These are phyloP conservation scores for Mycocentrospora acerina DNA, from an alignment of 2,329 filamentous ascomycete genomes.

Conservation along the genomic window DNA sequence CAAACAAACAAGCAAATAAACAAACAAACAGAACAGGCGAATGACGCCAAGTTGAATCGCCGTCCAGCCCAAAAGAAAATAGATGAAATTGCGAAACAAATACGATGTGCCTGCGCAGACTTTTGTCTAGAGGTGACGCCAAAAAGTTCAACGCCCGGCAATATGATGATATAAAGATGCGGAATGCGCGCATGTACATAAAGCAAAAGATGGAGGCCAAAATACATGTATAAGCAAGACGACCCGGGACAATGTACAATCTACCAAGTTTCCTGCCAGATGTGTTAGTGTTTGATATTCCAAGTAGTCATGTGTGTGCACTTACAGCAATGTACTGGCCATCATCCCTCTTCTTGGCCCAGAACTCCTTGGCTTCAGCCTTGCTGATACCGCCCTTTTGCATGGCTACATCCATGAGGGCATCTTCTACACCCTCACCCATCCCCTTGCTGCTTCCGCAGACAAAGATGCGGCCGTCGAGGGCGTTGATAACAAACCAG, in stretches of 20 bases:
- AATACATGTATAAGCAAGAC: no score
- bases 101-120: no score
- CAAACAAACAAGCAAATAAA: no score
- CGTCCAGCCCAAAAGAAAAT: no score
- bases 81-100: no score
- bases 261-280: conserved; percentile 10
- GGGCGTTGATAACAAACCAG: conserved; percentile 93
- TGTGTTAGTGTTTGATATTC: not conserved
- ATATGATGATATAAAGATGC: no score
- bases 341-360: conserved; percentile 85
- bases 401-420: conserved; percentile 88
- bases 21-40: no score
- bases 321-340: conserved; percentile 89
- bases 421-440: conserved; percentile 92
- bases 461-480: conserved; percentile 96
- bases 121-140: no score
- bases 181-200: no score
- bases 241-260: not conserved
- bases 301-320: not conserved
- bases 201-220: no score
- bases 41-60: no score
- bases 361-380: conserved; percentile 83
- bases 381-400: conserved; percentile 82
- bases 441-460: conserved; percentile 95
- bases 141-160: no score